Evolutionary conservation across 169 alveolate species (phyloP).

Genomic region (Eimeria sp.): DNA sequence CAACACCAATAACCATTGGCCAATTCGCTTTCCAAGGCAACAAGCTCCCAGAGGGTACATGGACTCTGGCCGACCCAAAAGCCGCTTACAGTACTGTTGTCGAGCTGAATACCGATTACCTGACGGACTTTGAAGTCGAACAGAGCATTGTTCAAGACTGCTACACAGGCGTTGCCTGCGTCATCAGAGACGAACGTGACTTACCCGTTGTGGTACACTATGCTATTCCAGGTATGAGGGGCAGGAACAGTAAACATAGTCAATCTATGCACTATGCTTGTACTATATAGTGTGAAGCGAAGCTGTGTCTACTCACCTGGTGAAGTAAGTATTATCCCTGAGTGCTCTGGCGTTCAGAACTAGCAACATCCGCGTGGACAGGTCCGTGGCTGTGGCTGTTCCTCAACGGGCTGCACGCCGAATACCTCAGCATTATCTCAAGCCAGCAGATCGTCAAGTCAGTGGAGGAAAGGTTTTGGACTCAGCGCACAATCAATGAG

Average conservation of each 20-base stretch:
- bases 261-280: neutral
- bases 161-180: slow-evolving; percentile 69
- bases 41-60: slow-evolving; percentile 26
- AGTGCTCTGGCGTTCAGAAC: slow-evolving; percentile 39
- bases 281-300: neutral
- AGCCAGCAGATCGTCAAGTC: slow-evolving; percentile 23
- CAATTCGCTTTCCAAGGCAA: slow-evolving; percentile 24
- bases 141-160: slow-evolving; percentile 70
- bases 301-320: neutral
- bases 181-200: slow-evolving; percentile 56
- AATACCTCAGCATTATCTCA: slow-evolving; percentile 67
- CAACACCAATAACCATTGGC: slow-evolving; percentile 32
- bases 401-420: slow-evolving; percentile 69
- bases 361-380: slow-evolving; percentile 41
- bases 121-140: slow-evolving; percentile 47
- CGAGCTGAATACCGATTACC: slow-evolving; percentile 4
- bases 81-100: slow-evolving; percentile 54
- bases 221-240: slow-evolving; percentile 55
- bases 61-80: neutral
- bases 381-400: slow-evolving; percentile 69
- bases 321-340: neutral
- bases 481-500: slow-evolving; percentile 55
- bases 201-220: slow-evolving; percentile 47
- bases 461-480: slow-evolving; percentile 45
- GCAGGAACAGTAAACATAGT: neutral